Base-by-base conservation (phyloP, 176 grass and related monocot species). In the Saccharum officinarum region DNA sequence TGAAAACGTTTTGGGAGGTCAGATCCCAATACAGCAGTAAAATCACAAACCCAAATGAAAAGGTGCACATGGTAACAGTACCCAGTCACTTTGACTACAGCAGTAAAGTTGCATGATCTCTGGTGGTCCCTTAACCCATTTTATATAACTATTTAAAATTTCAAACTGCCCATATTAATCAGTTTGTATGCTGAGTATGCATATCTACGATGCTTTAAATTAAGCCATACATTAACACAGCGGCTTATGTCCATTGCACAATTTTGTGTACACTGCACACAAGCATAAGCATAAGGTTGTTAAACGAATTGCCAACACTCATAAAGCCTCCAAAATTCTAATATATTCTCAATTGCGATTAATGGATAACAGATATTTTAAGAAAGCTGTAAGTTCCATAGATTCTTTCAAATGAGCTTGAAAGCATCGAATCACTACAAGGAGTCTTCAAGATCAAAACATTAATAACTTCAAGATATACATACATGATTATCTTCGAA, bases 401-500 rank as follows among this genome's bases (percentile, higher is more conserved):
- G 1, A 0, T 75, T 41, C 11, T 39, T 67, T 74, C 42, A 54
- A 82, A 59, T 64, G 28, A 74, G 20, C 63, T 28, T 81, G 71
- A 76, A 78, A 76, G 70, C 50, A 85, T 80, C 7, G 30, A 85
- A 86, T 34, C 4, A 64, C 55, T 64, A 82, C 33, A 82, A 11
- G 42, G 6, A 54, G 20, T 20, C 31, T 33, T 7, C 18, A 89
- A 52, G 25, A 3, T 69, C 54, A 75, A 78, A n/a, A 15, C 54
- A 46, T 63, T 34, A 90, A 80, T 73, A 68, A 60, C 15, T 23
- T 45, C 46, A 82, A 70, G 77, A 67, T 66, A 68, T 40, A 10
- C 55, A 22, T 45, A 88, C 80, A 82, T 85, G 84, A 81, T 87
- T 94, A 79, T 91, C 77, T 75, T 76, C 89, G 13, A 71, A 89